phyloP scores from a whole-genome alignment of 2,329 filamentous ascomycete species.

The Cladosporium sp. region DNA sequence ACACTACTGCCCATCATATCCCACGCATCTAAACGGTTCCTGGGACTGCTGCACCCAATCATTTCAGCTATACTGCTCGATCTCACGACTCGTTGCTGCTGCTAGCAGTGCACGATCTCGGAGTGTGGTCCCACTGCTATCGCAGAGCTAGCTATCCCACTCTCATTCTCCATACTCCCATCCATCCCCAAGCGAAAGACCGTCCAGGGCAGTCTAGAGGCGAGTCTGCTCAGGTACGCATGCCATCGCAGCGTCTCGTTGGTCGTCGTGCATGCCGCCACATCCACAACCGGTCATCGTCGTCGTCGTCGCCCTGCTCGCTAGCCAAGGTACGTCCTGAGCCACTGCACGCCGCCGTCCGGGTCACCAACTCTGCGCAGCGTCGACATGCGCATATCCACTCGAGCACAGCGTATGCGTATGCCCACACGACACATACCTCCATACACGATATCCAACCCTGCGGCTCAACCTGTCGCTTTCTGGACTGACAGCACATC shows the following conservation, averaged over 20 bases:
- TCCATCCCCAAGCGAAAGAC: not conserved
- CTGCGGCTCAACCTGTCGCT: not conserved
- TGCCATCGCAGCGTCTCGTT: not conserved
- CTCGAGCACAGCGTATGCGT: slow-evolving; percentile 1
- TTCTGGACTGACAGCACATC: not conserved
- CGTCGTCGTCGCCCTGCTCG: not conserved
- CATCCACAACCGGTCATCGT: not conserved
- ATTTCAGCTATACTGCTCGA: not conserved
- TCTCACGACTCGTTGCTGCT: not conserved
- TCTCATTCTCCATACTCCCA: not conserved
- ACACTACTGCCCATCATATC: not conserved
- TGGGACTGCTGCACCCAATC: not conserved
- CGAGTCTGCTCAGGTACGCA: not conserved
- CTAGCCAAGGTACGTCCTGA: not conserved
- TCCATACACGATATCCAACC: not conserved
- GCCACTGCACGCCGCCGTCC: slow-evolving; percentile 5
- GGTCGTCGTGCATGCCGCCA: not conserved
- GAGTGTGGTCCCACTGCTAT: slow-evolving; percentile 6
- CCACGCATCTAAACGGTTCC: slow-evolving; percentile 3
- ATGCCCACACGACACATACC: slow-evolving; percentile 2
- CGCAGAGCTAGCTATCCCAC: slow-evolving; percentile 6
- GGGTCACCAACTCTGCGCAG: not conserved
- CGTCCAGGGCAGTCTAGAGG: not conserved
- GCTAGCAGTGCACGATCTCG: not conserved
- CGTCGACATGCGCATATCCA: not conserved